phyloP scores from a whole-genome alignment of 345 rosid species.

The Geranium brycei region DNA sequence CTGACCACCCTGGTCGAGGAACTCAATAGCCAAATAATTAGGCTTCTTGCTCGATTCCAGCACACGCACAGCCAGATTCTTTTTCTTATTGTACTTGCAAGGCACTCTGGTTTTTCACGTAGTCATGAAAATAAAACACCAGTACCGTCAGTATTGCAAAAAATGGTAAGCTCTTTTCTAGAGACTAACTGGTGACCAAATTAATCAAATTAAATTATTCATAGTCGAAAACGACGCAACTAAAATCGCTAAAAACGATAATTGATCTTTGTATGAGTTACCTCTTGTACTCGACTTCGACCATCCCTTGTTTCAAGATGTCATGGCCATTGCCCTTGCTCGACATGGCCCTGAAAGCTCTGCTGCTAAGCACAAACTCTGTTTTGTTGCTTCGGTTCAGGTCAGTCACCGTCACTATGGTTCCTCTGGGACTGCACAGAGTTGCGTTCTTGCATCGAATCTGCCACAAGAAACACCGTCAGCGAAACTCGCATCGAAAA shows the following conservation, averaged over 20 bases:
- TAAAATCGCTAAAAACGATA: too few relatives aligned
- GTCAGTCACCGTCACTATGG: slow-evolving; percentile 57
- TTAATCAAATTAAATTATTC: too few relatives aligned
- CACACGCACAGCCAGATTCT: slow-evolving; percentile 64
- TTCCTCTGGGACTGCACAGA: slow-evolving; percentile 53
- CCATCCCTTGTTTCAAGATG: slow-evolving; percentile 45
- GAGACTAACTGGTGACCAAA: too few relatives aligned
- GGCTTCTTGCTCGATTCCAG: slow-evolving; percentile 85
- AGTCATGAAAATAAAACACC: too few relatives aligned
- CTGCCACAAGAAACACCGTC: slow-evolving; percentile 16
- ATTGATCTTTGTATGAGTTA: slow-evolving; percentile 1
- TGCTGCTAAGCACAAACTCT: slow-evolving; percentile 66
- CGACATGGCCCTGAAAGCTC: slow-evolving; percentile 80
- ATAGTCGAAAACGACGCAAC: too few relatives aligned
- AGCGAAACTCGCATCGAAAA: too few relatives aligned
- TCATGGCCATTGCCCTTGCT: slow-evolving; percentile 31
- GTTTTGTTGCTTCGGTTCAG: slow-evolving; percentile 49
- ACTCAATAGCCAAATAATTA: slow-evolving; percentile 51
- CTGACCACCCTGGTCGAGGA: slow-evolving; percentile 87
- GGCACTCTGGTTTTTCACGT: slow-evolving; percentile 44
- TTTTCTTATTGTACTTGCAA: slow-evolving; percentile 43
- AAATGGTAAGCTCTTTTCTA: too few relatives aligned
- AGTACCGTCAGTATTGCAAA: too few relatives aligned
- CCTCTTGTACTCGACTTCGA: slow-evolving; percentile 78
- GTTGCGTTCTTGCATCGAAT: slow-evolving; percentile 58